These are phyloP conservation scores for Candida taoyuanica DNA, from an alignment of 805 yeast genomes.

Conservation along the genomic window DNA sequence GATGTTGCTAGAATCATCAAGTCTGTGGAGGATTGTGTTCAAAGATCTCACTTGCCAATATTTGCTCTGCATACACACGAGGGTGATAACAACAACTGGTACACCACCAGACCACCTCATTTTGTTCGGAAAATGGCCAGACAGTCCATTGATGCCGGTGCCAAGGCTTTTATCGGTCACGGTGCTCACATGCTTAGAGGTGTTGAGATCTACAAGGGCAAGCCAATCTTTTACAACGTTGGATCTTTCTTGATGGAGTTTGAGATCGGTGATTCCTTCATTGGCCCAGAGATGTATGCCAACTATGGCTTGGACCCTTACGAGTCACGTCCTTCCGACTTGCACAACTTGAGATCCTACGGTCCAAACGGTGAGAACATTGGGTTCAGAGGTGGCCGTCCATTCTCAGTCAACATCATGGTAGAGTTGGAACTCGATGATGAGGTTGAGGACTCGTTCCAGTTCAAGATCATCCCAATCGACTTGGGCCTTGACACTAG, in stretches of 20 bases:
- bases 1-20: slow-evolving; percentile 24
- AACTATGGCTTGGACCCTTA: slow-evolving; percentile 22
- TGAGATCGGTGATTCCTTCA: slow-evolving; percentile 25
- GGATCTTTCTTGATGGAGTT: slow-evolving; percentile 28
- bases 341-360: slow-evolving; percentile 26
- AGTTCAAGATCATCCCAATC: slow-evolving; percentile 25
- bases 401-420: slow-evolving; percentile 26
- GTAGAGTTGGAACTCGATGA: slow-evolving; percentile 24
- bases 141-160: slow-evolving; percentile 26
- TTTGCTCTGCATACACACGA: slow-evolving; percentile 28
- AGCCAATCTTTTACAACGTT: slow-evolving; percentile 27
- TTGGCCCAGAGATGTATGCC: slow-evolving; percentile 27
- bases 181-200: slow-evolving; percentile 30
- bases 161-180: slow-evolving; percentile 28
- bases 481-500: slow-evolving; percentile 26
- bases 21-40: slow-evolving; percentile 22
- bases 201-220: slow-evolving; percentile 27
- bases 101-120: slow-evolving; percentile 27
- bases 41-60: slow-evolving; percentile 27
- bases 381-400: slow-evolving; percentile 26
- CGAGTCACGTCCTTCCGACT: slow-evolving; percentile 27
- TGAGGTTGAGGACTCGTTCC: slow-evolving; percentile 13
- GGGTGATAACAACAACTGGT: slow-evolving; percentile 31
- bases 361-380: slow-evolving; percentile 24
- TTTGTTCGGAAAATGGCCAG: slow-evolving; percentile 26